These are phyloP conservation scores for Globisporangium barbulae DNA, from an alignment of 352 stramenopile genomes.

Conservation along the genomic window DNA sequence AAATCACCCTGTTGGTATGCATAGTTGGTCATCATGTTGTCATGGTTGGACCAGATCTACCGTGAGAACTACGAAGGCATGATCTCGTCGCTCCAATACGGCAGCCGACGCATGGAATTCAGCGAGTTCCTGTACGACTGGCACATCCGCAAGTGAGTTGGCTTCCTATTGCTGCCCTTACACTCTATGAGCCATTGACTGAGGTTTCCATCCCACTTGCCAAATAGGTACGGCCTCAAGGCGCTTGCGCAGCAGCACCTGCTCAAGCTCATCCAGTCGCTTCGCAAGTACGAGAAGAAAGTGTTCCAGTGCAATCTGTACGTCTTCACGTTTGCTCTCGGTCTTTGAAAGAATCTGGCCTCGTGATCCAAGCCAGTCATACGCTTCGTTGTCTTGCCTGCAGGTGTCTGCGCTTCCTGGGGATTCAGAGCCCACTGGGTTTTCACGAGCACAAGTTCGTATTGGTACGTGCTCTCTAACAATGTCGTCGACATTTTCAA, in stretches of 20 bases:
- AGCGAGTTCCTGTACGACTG: slow-evolving; percentile 85
- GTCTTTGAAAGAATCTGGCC: neutral
- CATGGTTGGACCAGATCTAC: slow-evolving; percentile 42
- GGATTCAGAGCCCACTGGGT: slow-evolving; percentile 55
- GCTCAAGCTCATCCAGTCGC: slow-evolving; percentile 74
- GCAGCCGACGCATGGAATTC: slow-evolving; percentile 68
- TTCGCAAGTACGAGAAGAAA: slow-evolving; percentile 72
- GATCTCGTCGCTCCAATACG: slow-evolving; percentile 65
- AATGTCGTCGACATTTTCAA: neutral
- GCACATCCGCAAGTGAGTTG: slow-evolving; percentile 71
- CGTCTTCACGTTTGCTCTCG: slow-evolving; percentile 6
- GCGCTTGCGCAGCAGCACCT: slow-evolving; percentile 68
- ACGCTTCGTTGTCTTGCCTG: slow-evolving; percentile 1
- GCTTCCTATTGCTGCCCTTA: neutral
- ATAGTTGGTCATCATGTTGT: neutral
- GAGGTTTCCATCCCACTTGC: neutral
- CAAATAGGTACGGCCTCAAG: slow-evolving; percentile 55
- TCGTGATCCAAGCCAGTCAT: neutral
- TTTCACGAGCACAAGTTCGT: slow-evolving; percentile 79
- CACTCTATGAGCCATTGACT: neutral
- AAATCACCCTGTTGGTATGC: neutral
- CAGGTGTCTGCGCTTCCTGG: slow-evolving; percentile 65
- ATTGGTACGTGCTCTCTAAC: slow-evolving; percentile 26
- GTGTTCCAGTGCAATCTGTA: slow-evolving; percentile 63
- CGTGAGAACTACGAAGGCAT: slow-evolving; percentile 70